Conservation (phyloP, 1,284 basidiomycete genomes). For the Microbotryum saponariae region DNA sequence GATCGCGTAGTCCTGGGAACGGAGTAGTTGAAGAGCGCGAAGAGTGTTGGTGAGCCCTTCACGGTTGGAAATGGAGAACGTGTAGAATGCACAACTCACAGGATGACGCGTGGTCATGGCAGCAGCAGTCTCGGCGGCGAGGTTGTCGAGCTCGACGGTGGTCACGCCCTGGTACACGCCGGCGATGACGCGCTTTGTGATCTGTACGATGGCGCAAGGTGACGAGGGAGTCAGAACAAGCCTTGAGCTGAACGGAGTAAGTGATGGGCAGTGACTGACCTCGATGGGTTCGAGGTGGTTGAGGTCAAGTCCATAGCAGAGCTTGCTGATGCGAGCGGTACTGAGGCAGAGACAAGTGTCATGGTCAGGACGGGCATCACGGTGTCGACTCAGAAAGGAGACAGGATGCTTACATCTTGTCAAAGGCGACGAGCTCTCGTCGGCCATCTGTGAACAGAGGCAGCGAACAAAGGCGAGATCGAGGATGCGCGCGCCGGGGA, state of each 20-base stretch:
- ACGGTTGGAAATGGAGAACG: neutral
- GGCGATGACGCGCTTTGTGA: constrained; percentile 88
- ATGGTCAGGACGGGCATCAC: neutral
- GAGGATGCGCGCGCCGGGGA: neutral
- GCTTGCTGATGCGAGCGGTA: constrained; percentile 74
- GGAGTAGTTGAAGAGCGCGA: constrained; percentile 36
- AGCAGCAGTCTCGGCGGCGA: constrained; percentile 65
- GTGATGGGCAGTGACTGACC: constrained; percentile 46
- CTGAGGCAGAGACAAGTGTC: neutral
- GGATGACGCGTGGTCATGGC: constrained; percentile 71
- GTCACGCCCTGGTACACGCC: constrained; percentile 87
- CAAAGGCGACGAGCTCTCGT: constrained; percentile 78
- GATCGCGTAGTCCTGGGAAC: constrained; percentile 95
- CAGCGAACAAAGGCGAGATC: neutral
- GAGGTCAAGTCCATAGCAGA: constrained; percentile 92
- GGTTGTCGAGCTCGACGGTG: constrained; percentile 83
- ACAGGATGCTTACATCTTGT: constrained; percentile 56
- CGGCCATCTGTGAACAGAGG: constrained; percentile 49
- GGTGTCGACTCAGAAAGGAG: neutral
- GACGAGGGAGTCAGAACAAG: neutral
- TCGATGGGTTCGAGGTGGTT: constrained; percentile 92
- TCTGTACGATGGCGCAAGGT: constrained; percentile 44
- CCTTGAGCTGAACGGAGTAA: too few species aligned
- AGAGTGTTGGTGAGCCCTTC: neutral
- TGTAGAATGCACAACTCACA: neutral